Conservation (phyloP, 352 stramenopile species). For the Phytophthora kernoviae region DNA sequence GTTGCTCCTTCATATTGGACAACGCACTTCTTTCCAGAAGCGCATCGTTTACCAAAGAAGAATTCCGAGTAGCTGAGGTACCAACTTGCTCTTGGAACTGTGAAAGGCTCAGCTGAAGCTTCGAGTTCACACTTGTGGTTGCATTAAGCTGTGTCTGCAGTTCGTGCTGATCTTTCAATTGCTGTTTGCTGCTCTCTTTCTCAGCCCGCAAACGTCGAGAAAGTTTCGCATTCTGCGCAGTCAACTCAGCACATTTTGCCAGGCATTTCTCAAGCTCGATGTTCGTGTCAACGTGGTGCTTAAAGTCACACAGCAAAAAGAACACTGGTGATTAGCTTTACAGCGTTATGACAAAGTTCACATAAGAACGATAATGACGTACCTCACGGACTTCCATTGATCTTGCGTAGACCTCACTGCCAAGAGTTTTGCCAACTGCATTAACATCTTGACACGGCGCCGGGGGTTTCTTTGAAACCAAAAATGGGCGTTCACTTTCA, state of each 20-base stretch:
- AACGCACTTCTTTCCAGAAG: neutral
- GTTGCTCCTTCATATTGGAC: neutral
- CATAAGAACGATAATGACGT: neutral
- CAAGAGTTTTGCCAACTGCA: neutral
- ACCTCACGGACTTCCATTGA: conserved; percentile 17
- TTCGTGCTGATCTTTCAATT: conserved; percentile 25
- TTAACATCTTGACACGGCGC: neutral
- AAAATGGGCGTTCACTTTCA: conserved; percentile 12
- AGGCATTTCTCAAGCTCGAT: conserved; percentile 28
- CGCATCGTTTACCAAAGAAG: neutral
- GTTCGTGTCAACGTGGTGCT: neutral
- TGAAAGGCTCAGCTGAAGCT: conserved; percentile 16
- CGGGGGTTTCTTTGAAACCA: conserved; percentile 18
- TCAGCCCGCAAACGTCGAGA: conserved; percentile 24
- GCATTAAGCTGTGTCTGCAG: conserved; percentile 28
- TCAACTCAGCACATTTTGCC: conserved; percentile 30
- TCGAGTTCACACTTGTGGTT: conserved; percentile 20
- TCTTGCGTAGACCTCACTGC: neutral
- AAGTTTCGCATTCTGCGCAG: conserved; percentile 37
- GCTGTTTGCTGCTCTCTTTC: conserved; percentile 25
- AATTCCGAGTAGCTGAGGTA: neutral
- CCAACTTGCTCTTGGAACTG: conserved; percentile 11
- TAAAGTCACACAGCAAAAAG: neutral
- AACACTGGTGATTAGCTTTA: neutral
- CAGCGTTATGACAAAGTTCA: neutral